Percentiles rank a stretch among this genome's conserved stretches.
phyloP scores from a whole-genome alignment of 2,329 filamentous ascomycete species.

The Dactylonectria estremocensis region DNA sequence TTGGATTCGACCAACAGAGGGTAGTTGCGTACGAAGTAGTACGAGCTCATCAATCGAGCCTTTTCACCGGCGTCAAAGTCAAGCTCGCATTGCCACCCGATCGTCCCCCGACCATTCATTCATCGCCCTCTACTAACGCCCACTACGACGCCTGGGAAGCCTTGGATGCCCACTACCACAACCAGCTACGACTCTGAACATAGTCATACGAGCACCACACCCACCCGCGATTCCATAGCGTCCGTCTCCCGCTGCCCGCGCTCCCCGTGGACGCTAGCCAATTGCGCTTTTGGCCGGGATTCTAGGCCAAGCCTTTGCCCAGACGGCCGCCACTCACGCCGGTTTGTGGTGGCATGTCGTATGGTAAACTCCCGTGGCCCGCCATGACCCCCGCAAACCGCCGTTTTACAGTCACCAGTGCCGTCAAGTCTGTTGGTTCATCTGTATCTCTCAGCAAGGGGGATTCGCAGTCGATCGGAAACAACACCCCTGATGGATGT shows the following conservation, averaged over 20 bases:
- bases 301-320: constrained; percentile 18
- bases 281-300: constrained; percentile 19
- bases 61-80: constrained; percentile 36
- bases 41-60: constrained; percentile 30
- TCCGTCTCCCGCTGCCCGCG: not conserved
- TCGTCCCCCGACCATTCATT: not conserved
- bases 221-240: not conserved
- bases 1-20: too few species aligned
- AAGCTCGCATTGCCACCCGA: constrained; percentile 28
- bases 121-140: not conserved
- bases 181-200: too few species aligned
- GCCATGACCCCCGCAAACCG: not conserved
- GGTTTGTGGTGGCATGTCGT: constrained; percentile 5
- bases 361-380: not conserved
- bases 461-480: constrained; percentile 1
- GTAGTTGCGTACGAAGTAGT: too few species aligned
- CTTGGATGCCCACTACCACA: not conserved
- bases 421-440: not conserved
- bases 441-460: not conserved
- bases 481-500: not conserved
- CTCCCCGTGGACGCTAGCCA: constrained; percentile 18
- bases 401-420: not conserved
- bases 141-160: too few species aligned
- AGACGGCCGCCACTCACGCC: constrained; percentile 15
- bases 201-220: too few species aligned